phyloP scores from a whole-genome alignment of 305 asterid genomes.

The Fraxinus albicans region DNA sequence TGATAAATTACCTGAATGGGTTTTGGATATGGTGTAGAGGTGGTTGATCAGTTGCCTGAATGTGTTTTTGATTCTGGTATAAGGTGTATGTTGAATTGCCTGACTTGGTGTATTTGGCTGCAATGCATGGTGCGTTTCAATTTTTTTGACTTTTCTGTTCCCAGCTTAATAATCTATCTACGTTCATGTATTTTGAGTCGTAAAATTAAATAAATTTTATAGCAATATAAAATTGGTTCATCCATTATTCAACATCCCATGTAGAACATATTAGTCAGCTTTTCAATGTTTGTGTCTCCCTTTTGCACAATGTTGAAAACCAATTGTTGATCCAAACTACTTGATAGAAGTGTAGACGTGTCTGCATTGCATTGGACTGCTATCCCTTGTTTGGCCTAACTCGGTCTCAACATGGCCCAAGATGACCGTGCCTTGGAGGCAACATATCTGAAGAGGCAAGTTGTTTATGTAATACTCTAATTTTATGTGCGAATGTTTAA shows the following conservation, averaged over 20 bases:
- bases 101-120: background rate
- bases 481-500: too few relatives aligned
- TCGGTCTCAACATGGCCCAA: background rate
- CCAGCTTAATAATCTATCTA: background rate
- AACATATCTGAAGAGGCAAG: background rate
- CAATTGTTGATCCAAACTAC: background rate
- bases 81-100: conserved; percentile 38
- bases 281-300: too few relatives aligned
- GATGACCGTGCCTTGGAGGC: background rate
- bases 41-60: background rate
- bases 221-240: background rate
- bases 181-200: background rate
- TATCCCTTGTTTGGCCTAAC: background rate
- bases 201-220: background rate
- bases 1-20: background rate
- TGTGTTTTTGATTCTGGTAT: background rate
- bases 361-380: background rate
- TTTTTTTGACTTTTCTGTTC: background rate
- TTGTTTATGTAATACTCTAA: background rate
- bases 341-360: background rate
- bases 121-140: background rate
- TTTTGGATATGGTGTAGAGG: background rate
- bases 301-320: too few relatives aligned
- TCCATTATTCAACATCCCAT: background rate
- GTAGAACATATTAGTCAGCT: background rate